These are phyloP conservation scores for Taphrina communis DNA, from an alignment of 1,139 yeast species.

Conservation along the genomic window DNA sequence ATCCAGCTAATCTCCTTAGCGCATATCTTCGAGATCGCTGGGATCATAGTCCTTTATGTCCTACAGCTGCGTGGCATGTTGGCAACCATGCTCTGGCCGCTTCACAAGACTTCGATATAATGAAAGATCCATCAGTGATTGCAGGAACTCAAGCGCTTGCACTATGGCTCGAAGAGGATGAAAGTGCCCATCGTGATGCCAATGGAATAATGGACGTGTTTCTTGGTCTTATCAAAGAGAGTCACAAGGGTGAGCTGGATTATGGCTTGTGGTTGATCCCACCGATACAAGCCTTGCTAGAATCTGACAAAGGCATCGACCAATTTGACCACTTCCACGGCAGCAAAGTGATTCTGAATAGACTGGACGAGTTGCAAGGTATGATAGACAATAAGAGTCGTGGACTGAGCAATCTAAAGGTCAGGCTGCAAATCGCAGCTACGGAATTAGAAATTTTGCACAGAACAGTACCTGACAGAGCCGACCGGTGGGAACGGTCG, in stretches of 20 bases:
- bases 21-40: constrained; percentile 26
- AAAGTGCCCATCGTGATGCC: constrained; percentile 29
- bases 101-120: not conserved
- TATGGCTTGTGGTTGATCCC: constrained; percentile 36
- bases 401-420: not conserved
- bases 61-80: constrained; percentile 23
- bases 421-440: not conserved
- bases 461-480: not conserved
- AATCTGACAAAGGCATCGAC: constrained; percentile 33
- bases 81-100: not conserved
- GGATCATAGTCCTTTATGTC: constrained; percentile 25
- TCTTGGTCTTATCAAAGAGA: constrained; percentile 20
- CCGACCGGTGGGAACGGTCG: constrained; percentile 8
- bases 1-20: not conserved
- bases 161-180: constrained; percentile 33
- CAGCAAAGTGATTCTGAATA: constrained; percentile 15
- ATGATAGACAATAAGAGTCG: not conserved
- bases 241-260: constrained; percentile 4
- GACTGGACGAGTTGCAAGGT: constrained; percentile 3
- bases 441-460: not conserved
- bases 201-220: constrained; percentile 32
- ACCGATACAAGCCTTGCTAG: constrained; percentile 25
- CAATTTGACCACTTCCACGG: constrained; percentile 18
- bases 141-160: constrained; percentile 21
- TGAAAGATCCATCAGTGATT: constrained; percentile 1